Evolutionary conservation across 2,329 filamentous ascomycete genomes (phyloP), one percentile per base, ranked within the genome.

Genomic region (Fusarium falciforme): DNA sequence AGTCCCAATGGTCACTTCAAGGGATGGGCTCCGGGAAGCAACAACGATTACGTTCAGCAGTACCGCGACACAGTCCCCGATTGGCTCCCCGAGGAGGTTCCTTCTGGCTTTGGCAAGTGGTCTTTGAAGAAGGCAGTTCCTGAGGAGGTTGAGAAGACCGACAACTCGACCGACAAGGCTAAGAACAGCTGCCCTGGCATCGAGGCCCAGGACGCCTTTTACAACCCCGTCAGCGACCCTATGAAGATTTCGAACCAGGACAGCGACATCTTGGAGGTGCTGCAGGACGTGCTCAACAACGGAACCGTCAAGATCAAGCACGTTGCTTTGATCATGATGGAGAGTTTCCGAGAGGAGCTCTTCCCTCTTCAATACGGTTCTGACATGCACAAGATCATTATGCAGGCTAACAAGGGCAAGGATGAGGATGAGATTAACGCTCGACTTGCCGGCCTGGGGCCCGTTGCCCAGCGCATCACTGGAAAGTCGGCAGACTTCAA

Each of bases 261-360:
- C 10, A 72, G 78, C 12, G 77, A 79, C 0, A 70, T 85, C 12
- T 67, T 84, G 1, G 67, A 80, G 1, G 68, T 68, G 0, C 65
- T 84, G 2, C 70, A 75, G 33, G 66, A 75, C 8, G 73, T 73
- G 9, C 68, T 83, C 1, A 67, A 59, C 2, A 68, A 76, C 3
- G 70, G 66, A n/a, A 58, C 65, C 6, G 78, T 85, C 33, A 81
- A 82, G 61, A 85, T 87, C 65, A 85, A 85, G 69, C 84, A 87
- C 66, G 79, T 87, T 12, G 78, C 86, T n/a, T 71, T 86, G 10
- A 70, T 87, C 22, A 83, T 85, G 59, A 80, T 87, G 49, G 85
- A 87, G 71, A 86, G 85, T 52, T 84, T 84, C 2, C 81, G 85
- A 6, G 82, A 83, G 17, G 85, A 87, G 54, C 80, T 87, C 1